Conservation (phyloP, 139 green algal genomes). For the Chlamydomonas schloesseri region DNA sequence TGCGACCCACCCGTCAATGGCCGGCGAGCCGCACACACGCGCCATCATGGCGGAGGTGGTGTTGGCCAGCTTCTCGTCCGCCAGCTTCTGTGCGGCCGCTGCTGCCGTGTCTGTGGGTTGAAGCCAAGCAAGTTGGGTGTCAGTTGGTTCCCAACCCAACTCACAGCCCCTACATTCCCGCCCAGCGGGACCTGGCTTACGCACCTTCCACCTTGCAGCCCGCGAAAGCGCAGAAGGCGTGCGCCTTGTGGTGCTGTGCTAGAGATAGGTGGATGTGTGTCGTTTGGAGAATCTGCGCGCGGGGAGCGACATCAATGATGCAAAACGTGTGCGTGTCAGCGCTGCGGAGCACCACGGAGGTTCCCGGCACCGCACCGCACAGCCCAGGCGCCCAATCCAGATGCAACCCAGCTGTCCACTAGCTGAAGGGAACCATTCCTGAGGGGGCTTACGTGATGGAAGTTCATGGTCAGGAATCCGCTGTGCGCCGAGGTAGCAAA, state of each 20-base stretch:
- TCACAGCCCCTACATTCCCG: no score
- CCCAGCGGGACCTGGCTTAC: no score
- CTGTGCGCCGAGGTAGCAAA: background rate
- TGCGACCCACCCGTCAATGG: constrained; percentile 48
- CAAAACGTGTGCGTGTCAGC: no score
- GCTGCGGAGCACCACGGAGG: no score
- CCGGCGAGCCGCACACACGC: constrained; percentile 53
- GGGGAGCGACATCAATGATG: background rate
- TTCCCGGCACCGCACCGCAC: no score
- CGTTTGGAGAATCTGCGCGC: constrained; percentile 22
- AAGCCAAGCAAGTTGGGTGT: no score
- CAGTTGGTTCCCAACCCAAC: no score
- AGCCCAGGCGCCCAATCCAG: no score
- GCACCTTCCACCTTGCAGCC: no score
- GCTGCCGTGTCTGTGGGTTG: no score
- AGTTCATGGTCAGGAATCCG: constrained; percentile 48
- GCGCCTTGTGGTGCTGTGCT: constrained; percentile 36
- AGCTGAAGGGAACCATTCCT: no score
- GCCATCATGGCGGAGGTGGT: constrained; percentile 21
- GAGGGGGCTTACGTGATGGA: constrained; percentile 48
- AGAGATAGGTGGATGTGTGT: constrained; percentile 49
- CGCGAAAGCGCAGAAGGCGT: constrained; percentile 53
- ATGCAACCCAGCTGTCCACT: no score
- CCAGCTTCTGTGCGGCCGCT: background rate
- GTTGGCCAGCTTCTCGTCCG: constrained; percentile 22